Evolutionary conservation across 2,329 filamentous ascomycete species (phyloP), one percentile per base, ranked within the genome.

Genomic region (Cercospora sojina): DNA sequence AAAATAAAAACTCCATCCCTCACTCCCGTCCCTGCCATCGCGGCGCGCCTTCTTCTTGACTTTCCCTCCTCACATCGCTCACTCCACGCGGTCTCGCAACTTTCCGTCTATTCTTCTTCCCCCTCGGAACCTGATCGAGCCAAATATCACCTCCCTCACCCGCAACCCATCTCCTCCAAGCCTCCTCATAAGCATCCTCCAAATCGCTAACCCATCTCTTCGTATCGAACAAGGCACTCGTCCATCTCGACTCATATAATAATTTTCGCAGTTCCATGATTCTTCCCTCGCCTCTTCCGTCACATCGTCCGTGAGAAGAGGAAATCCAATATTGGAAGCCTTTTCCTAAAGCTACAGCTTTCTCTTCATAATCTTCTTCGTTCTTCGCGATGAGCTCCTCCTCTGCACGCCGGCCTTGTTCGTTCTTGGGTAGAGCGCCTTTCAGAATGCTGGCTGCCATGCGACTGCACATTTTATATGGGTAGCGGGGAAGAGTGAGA

Each of bases 391-490:
- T 92, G 31, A 99, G 84, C 65, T 97, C 92, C 18, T 80, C 77
- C 0, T 90, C 90, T 0, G 90, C 91, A 65, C 81, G 82, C 6
- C 82, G 80, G 3, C 94, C 93, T n/a, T 88, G 87, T 1, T 83
- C 80, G 32, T 69, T 84, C 71, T 88, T 90, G 0, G 95, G 95
- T 3, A 99, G 81, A 0, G 95, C 95, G 16, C 95, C 95, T 70
- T 88, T 91, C 31, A 99, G 84, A 64, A 99, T 98, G 10, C 92
- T 97, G 6, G 95, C 93, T 6, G 94, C 95, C 91, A 99, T 99
- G 62, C 95, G 91, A 51, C 92, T 96, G 79, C 95, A 99, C 95
- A 99, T 99, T 80, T 99, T 99, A 81, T 97, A 97, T 59, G 91
- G 87, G 78, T 98, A 97, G 38, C 95, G 87, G 10, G 95, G 93